Evolutionary conservation across 2,329 filamentous ascomycete genomes (phyloP).

Genomic region (Cladophialophora carrionii): DNA sequence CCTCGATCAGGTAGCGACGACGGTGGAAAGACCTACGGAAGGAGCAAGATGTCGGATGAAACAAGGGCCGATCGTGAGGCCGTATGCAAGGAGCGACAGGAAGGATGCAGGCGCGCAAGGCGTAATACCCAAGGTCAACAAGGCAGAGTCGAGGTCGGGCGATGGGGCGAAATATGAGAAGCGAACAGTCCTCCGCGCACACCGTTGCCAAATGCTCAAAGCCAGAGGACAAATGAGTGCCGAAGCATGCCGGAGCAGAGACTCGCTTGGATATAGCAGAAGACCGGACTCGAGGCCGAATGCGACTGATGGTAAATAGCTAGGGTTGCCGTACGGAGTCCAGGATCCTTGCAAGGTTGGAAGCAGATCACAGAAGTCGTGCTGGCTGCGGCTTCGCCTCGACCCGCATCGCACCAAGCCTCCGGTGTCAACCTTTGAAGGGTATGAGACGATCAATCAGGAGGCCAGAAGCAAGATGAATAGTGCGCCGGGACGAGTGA

Average conservation of each 20-base stretch:
- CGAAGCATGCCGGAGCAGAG: conserved; percentile 5
- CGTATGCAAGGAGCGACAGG: conserved; percentile 22
- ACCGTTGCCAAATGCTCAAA: background rate
- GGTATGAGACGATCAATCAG: background rate
- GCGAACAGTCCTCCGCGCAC: background rate
- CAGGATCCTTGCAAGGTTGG: conserved; percentile 16
- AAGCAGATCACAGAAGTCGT: conserved; percentile 22
- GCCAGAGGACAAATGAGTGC: conserved; percentile 9
- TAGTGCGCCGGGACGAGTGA: background rate
- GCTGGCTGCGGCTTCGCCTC: conserved; percentile 30
- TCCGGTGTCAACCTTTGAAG: conserved; percentile 11
- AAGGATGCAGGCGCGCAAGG: conserved; percentile 6
- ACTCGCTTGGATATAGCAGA: conserved; percentile 12
- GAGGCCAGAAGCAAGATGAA: background rate
- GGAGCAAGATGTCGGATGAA: conserved; percentile 8
- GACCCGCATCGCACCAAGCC: conserved; percentile 26
- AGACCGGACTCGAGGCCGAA: conserved; percentile 2
- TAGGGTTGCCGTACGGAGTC: background rate
- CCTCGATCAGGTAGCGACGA: conserved; percentile 10
- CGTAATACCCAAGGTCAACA: background rate
- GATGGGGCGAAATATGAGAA: conserved; percentile 16
- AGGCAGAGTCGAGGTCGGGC: conserved; percentile 16
- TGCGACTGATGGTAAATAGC: background rate
- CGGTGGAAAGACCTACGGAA: conserved; percentile 12
- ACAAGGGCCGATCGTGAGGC: conserved; percentile 11